These are phyloP conservation scores for Cladophialophora carrionii DNA, from an alignment of 2,329 filamentous ascomycete species.

Conservation along the genomic window DNA sequence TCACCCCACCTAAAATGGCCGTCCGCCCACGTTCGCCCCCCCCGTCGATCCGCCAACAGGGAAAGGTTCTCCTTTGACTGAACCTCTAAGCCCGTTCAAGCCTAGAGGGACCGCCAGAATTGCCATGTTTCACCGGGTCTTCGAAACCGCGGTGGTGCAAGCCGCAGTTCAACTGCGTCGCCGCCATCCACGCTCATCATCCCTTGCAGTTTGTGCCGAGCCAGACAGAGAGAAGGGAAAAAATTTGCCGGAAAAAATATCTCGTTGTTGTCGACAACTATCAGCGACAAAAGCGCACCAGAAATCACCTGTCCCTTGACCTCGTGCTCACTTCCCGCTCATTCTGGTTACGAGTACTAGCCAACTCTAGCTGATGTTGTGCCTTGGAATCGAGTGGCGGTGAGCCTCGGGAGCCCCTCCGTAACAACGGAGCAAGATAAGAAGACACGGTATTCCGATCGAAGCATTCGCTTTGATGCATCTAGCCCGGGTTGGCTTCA, in stretches of 20 bases:
- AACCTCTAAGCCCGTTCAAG: conserved; percentile 11
- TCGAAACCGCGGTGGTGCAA: not conserved
- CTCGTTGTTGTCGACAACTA: not conserved
- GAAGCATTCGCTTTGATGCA: not conserved
- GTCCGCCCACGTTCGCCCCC: conserved; percentile 14
- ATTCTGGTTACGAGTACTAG: not conserved
- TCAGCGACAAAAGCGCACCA: not conserved
- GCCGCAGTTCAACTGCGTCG: not conserved
- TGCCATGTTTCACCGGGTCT: conserved; percentile 11
- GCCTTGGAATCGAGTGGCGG: not conserved
- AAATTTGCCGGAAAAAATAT: not conserved
- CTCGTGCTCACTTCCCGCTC: conserved; percentile 2
- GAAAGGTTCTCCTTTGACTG: not conserved
- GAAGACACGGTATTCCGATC: not conserved
- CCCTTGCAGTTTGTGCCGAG: not conserved
- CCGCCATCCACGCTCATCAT: conserved; percentile 1
- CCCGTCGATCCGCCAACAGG: conserved; percentile 9
- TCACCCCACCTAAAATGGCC: conserved; percentile 14
- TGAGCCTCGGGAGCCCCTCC: not conserved
- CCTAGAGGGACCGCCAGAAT: conserved; percentile 28
- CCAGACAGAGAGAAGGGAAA: conserved; percentile 1
- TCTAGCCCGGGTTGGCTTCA: not conserved
- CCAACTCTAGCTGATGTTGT: not conserved
- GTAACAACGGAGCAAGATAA: conserved; percentile 2
- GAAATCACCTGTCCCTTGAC: no score